A percentile compares a stretch with the other conserved stretches of the same genome.
These are phyloP conservation scores for Colletotrichum melonis DNA, from an alignment of 2,329 filamentous ascomycete species.

Conservation along the genomic window DNA sequence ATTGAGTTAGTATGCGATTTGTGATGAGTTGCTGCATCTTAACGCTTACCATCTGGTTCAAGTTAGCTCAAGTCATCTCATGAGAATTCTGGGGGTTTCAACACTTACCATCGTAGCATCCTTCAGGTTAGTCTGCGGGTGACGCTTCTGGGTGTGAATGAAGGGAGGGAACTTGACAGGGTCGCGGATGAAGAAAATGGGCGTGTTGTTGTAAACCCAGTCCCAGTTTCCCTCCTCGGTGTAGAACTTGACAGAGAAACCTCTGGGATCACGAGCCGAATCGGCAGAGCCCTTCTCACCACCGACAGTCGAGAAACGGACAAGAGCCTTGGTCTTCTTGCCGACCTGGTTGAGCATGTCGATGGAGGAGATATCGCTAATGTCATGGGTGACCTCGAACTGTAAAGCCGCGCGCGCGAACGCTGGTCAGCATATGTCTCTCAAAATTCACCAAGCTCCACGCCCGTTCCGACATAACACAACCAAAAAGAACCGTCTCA, in stretches of 20 bases:
- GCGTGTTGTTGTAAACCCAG: conserved; percentile 81
- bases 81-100: background rate
- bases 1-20: conserved; percentile 41
- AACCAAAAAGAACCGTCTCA: background rate
- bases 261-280: conserved; percentile 77
- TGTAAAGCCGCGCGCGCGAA: background rate
- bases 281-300: conserved; percentile 79
- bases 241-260: conserved; percentile 78
- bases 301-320: conserved; percentile 81
- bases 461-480: background rate
- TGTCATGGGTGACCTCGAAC: conserved; percentile 58
- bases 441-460: background rate
- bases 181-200: conserved; percentile 81
- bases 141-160: conserved; percentile 82
- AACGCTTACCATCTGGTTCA: conserved; percentile 19
- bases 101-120: conserved; percentile 70
- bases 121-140: conserved; percentile 77
- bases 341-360: conserved; percentile 68
- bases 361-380: conserved; percentile 66
- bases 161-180: conserved; percentile 80
- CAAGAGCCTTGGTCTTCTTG: conserved; percentile 75
- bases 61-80: conserved; percentile 1
- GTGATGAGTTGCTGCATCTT: background rate
- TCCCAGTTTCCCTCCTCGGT: conserved; percentile 79
- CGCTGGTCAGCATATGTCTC: background rate